A percentile compares a stretch with the other conserved stretches of the same genome.
Evolutionary conservation across 2,329 filamentous ascomycete species (phyloP).

Genomic region (Fusarium metavorans): DNA sequence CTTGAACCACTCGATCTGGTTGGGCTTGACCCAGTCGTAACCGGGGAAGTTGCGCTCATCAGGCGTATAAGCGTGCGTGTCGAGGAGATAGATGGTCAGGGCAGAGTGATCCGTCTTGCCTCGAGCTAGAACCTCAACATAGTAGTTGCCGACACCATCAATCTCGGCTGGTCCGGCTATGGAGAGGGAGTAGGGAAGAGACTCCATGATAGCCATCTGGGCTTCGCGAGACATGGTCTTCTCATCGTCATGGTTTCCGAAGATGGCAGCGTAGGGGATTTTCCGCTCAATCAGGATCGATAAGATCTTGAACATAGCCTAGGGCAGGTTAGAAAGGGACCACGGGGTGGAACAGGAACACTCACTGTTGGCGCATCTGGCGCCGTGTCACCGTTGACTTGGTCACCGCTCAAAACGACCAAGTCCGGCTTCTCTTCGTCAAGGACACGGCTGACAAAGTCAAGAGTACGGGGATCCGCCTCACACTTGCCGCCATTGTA

Average conservation of each 20-base stretch:
- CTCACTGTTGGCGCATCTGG: slow-evolving; percentile 88
- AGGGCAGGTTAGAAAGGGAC: slow-evolving; percentile 20
- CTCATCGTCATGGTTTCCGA: slow-evolving; percentile 98
- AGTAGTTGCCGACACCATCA: slow-evolving; percentile 95
- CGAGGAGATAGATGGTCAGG: slow-evolving; percentile 92
- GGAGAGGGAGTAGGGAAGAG: slow-evolving; percentile 91
- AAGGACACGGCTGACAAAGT: slow-evolving; percentile 85
- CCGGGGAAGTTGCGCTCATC: slow-evolving; percentile 90
- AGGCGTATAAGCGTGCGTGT: slow-evolving; percentile 92
- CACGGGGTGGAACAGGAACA: slow-evolving; percentile 1
- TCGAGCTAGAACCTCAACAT: slow-evolving; percentile 87
- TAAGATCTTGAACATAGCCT: slow-evolving; percentile 94
- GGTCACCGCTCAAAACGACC: slow-evolving; percentile 91
- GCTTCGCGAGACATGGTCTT: slow-evolving; percentile 79
- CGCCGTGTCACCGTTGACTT: slow-evolving; percentile 93
- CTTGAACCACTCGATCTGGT: slow-evolving; percentile 95
- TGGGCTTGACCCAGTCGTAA: slow-evolving; percentile 97
- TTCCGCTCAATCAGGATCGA: slow-evolving; percentile 86
- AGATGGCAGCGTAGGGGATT: slow-evolving; percentile 93
- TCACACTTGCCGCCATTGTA: slow-evolving; percentile 84
- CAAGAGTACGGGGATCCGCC: slow-evolving; percentile 89
- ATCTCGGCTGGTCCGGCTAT: slow-evolving; percentile 83
- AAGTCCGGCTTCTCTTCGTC: slow-evolving; percentile 95
- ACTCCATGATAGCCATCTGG: slow-evolving; percentile 88
- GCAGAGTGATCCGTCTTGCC: slow-evolving; percentile 87